Conservation (phyloP, 2,329 filamentous ascomycete genomes). For the Colletotrichum graminicola region DNA sequence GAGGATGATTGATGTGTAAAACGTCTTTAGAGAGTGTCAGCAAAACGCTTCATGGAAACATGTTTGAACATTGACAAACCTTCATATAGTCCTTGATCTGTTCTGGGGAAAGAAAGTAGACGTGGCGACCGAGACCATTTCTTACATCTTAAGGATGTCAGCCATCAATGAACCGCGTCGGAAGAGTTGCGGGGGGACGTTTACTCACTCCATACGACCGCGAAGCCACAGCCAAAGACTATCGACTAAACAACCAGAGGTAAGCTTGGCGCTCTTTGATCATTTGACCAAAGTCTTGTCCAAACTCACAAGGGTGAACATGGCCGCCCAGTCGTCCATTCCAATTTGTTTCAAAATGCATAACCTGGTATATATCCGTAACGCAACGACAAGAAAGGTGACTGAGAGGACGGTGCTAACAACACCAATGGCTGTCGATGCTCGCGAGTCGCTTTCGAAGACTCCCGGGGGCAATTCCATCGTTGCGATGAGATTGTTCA, state of each 20-base stretch:
- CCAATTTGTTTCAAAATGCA: conserved; percentile 47
- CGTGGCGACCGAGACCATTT: conserved; percentile 44
- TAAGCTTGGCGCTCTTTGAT: neutral
- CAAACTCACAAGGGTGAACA: conserved; percentile 45
- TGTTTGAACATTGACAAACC: neutral
- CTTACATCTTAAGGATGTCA: conserved; percentile 23
- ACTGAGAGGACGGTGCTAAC: conserved; percentile 2
- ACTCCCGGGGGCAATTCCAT: conserved; percentile 39
- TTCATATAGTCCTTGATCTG: conserved; percentile 34
- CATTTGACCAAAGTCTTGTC: no score
- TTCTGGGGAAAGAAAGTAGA: conserved; percentile 18
- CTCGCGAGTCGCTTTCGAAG: conserved; percentile 16
- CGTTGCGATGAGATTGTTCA: neutral
- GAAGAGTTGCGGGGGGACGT: accelerated
- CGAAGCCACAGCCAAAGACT: conserved; percentile 29
- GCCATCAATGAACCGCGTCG: neutral
- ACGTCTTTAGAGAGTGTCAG: conserved; percentile 43
- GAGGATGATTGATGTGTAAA: conserved; percentile 50
- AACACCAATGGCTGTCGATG: conserved; percentile 13
- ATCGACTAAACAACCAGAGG: conserved; percentile 7
- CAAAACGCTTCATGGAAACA: neutral
- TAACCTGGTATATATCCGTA: conserved; percentile 44
- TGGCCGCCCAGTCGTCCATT: conserved; percentile 46
- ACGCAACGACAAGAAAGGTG: conserved; percentile 26
- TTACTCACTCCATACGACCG: conserved; percentile 33